Percentiles rank a stretch among this genome's conserved stretches.
Conservation (phyloP, 495 filamentous ascomycete species). For the Lineolata rhizophorae region DNA sequence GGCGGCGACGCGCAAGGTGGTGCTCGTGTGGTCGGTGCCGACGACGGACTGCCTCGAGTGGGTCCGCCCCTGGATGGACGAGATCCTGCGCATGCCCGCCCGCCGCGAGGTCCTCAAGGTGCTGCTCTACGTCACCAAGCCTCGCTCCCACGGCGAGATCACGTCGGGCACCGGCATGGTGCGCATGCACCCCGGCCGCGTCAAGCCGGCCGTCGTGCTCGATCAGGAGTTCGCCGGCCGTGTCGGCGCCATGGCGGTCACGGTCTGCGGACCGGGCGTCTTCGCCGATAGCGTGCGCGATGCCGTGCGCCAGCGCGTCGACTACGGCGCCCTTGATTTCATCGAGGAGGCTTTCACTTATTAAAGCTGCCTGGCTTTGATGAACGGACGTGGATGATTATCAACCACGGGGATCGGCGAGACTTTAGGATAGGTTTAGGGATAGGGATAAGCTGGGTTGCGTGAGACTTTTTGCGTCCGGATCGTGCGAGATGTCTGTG, state of each 20-base stretch:
- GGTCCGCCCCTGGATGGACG: conserved; percentile 90
- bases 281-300: conserved; percentile 71
- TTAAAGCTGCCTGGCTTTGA: too few relatives aligned
- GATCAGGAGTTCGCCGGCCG: conserved; percentile 56
- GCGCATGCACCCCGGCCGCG: conserved; percentile 69
- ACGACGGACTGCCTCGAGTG: conserved; percentile 67
- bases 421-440: too few relatives aligned
- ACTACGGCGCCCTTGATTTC: conserved; percentile 57
- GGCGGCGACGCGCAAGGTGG: conserved; percentile 32
- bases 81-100: conserved; percentile 64
- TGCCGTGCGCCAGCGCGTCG: conserved; percentile 43
- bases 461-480: too few relatives aligned
- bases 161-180: conserved; percentile 62
- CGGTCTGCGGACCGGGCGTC: conserved; percentile 74
- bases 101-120: conserved; percentile 66
- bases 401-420: too few relatives aligned
- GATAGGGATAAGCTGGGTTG: too few relatives aligned
- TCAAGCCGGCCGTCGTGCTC: conserved; percentile 34
- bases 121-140: conserved; percentile 76
- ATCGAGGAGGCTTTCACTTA: conserved; percentile 81
- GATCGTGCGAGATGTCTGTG: too few relatives aligned
- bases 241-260: conserved; percentile 64
- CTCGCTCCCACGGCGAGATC: conserved; percentile 56
- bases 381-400: too few relatives aligned
- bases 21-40: conserved; percentile 82